A percentile compares a stretch with the other conserved stretches of the same genome.
phyloP scores from a whole-genome alignment of 179 eudicot genomes.

The Patellifolia procumbens region DNA sequence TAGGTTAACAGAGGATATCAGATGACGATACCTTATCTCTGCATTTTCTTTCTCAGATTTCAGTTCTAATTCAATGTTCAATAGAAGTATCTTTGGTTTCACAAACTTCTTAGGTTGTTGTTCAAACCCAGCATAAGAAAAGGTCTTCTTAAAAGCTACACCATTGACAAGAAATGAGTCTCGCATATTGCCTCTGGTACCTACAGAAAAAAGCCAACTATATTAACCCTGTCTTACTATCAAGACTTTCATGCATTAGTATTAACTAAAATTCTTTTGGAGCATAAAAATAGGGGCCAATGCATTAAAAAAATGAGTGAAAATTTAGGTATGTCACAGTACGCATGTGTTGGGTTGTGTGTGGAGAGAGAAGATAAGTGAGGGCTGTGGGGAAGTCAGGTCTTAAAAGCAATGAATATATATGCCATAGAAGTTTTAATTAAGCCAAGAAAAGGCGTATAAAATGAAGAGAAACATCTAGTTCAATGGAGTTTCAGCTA shows the following conservation, averaged over 20 bases:
- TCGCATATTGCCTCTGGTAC: constrained; percentile 97
- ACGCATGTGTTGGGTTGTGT: background rate
- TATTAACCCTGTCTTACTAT: background rate
- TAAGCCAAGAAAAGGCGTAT: background rate
- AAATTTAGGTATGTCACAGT: background rate
- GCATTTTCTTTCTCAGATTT: constrained; percentile 99
- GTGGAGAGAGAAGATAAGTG: background rate
- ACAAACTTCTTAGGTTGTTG: constrained; percentile 91
- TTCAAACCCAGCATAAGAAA: constrained; percentile 98
- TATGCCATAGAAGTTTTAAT: background rate
- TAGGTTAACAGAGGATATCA: background rate
- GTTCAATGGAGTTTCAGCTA: background rate
- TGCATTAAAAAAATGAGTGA: background rate
- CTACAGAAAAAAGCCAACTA: constrained; percentile 42
- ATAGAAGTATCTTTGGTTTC: constrained; percentile 79
- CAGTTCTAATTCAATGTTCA: constrained; percentile 90
- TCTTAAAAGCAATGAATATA: background rate
- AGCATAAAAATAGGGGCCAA: background rate
- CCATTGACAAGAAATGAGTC: constrained; percentile 96
- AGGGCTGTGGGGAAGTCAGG: background rate
- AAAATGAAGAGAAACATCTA: background rate
- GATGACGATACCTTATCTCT: constrained; percentile 71
- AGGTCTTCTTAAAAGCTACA: constrained; percentile 97
- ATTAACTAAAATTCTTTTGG: background rate
- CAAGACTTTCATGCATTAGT: background rate